phyloP scores from a whole-genome alignment of 257 asterid genomes.

The Solanum chilense region DNA sequence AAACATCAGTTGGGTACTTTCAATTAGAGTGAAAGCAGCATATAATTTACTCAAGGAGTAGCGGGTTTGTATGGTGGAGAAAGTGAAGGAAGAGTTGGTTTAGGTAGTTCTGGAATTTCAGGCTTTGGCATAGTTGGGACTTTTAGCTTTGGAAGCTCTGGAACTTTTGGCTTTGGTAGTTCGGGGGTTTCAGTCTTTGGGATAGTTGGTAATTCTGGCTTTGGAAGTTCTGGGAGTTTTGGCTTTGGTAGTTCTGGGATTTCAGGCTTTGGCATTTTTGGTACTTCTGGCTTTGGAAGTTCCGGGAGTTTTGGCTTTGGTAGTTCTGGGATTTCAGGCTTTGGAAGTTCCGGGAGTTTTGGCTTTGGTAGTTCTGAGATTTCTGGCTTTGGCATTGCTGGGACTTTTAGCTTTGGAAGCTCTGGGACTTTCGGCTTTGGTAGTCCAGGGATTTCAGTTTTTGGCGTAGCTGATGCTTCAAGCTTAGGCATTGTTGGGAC shows the following conservation, averaged over 20 bases:
- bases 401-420: too few species aligned
- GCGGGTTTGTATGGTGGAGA: neutral
- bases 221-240: neutral
- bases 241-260: neutral
- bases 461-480: neutral
- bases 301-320: neutral
- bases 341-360: too few species aligned
- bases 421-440: too few species aligned
- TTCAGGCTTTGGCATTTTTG: neutral
- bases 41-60: neutral
- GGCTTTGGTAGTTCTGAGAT: too few species aligned
- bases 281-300: neutral
- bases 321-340: neutral
- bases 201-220: neutral
- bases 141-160: neutral
- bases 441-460: neutral
- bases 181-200: neutral
- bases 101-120: neutral
- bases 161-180: neutral
- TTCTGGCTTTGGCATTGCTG: too few species aligned
- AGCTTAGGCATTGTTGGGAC: neutral
- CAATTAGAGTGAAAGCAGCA: neutral
- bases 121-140: neutral
- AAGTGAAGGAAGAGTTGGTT: neutral
- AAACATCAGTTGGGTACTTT: neutral